phyloP scores from a whole-genome alignment of 495 filamentous ascomycete genomes.

The Penicillium cinerascens region DNA sequence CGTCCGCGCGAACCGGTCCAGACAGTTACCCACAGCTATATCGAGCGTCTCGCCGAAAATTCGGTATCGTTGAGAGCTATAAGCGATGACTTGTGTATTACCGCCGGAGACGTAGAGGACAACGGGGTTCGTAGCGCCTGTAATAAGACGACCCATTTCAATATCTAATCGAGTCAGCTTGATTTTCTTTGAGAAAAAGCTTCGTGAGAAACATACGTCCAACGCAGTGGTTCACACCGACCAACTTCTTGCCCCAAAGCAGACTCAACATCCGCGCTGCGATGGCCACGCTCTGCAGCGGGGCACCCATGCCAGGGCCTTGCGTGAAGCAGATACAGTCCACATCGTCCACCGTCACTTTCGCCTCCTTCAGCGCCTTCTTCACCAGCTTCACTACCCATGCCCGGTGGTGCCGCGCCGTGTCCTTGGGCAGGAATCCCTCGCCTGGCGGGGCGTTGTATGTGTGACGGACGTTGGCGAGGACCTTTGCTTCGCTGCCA shows the following conservation, averaged over 20 bases:
- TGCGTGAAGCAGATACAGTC: constrained; percentile 94
- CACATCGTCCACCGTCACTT: constrained; percentile 59
- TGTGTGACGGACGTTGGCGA: constrained; percentile 93
- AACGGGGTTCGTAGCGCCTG: constrained; percentile 84
- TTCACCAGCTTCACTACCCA: constrained; percentile 80
- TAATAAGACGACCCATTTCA: constrained; percentile 96
- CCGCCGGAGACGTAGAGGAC: constrained; percentile 95
- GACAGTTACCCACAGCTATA: constrained; percentile 95
- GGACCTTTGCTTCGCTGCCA: constrained; percentile 63
- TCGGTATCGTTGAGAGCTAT: constrained; percentile 86
- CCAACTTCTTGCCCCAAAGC: constrained; percentile 81
- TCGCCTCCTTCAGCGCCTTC: constrained; percentile 67
- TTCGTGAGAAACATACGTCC: constrained; percentile 58
- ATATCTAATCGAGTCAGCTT: constrained; percentile 54
- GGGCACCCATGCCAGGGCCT: constrained; percentile 95
- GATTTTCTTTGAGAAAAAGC: not conserved
- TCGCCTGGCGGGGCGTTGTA: constrained; percentile 88
- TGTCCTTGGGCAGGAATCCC: constrained; percentile 95
- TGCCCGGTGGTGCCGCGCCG: constrained; percentile 82
- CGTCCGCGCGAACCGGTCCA: constrained; percentile 91
- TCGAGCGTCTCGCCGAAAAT: constrained; percentile 98
- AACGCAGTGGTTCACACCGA: constrained; percentile 96
- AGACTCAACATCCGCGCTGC: constrained; percentile 78
- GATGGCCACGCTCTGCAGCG: constrained; percentile 82
- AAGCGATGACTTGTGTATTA: constrained; percentile 98